Evolutionary conservation across 2,329 filamentous ascomycete genomes (phyloP).

Genomic region (Plectosphaerella cucumerina): DNA sequence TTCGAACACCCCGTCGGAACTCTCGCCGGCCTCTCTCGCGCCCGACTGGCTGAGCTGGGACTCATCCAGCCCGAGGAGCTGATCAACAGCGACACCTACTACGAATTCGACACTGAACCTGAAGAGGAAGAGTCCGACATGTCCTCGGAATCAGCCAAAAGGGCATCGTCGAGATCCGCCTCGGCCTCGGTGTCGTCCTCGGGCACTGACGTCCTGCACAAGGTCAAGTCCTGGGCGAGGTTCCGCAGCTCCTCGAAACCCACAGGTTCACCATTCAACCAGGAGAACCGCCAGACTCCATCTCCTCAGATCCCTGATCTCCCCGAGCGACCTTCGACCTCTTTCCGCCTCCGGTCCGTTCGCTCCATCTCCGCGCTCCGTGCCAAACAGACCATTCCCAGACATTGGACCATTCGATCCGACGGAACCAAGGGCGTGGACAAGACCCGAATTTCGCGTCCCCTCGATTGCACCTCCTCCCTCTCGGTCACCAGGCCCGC

Average conservation of each 20-base stretch:
- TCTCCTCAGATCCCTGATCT: too few species aligned
- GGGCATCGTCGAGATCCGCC: background rate
- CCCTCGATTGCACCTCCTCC: background rate
- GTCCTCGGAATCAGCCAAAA: too few species aligned
- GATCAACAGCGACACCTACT: constrained; percentile 5
- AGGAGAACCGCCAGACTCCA: too few species aligned
- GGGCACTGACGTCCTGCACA: constrained; percentile 7
- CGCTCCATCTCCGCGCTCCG: constrained; percentile 5
- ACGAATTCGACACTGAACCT: constrained; percentile 11
- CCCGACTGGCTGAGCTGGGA: constrained; percentile 6
- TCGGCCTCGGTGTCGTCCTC: background rate
- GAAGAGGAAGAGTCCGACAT: background rate
- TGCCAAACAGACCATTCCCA: constrained; percentile 1
- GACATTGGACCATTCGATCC: constrained; percentile 8
- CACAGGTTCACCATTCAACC: background rate
- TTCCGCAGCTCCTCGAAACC: constrained; percentile 1
- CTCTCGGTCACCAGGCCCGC: background rate
- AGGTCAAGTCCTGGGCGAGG: constrained; percentile 11
- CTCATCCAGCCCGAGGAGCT: constrained; percentile 10
- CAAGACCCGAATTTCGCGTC: constrained; percentile 10
- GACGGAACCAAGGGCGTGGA: constrained; percentile 8
- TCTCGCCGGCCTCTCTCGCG: constrained; percentile 8
- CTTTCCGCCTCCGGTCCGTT: background rate
- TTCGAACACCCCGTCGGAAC: constrained; percentile 29
- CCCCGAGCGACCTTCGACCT: too few species aligned